phyloP scores from a whole-genome alignment of 192 early-diverging fungal species.

The Backusella macrospora region DNA sequence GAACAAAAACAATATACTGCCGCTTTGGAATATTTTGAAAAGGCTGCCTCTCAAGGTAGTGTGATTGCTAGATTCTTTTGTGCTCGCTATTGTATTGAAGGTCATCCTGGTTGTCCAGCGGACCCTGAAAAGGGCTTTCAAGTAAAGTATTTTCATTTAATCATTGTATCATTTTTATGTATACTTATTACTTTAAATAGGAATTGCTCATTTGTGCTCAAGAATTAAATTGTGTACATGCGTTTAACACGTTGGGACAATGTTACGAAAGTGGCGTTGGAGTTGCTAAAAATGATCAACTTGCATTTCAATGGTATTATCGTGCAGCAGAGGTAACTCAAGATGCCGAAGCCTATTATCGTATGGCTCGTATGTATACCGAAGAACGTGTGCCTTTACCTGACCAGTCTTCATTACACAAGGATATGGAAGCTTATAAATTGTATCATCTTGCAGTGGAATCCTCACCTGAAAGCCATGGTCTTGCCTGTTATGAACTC shows the following conservation, averaged over 20 bases:
- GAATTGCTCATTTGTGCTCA: conserved; percentile 35
- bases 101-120: conserved; percentile 23
- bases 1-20: conserved; percentile 33
- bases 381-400: conserved; percentile 13
- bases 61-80: conserved; percentile 32
- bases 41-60: conserved; percentile 33
- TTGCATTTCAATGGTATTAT: conserved; percentile 38
- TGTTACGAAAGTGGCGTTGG: conserved; percentile 41
- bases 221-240: conserved; percentile 30
- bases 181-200: conserved; percentile 1
- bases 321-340: conserved; percentile 23
- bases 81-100: conserved; percentile 33
- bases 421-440: conserved; percentile 9
- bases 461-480: conserved; percentile 17
- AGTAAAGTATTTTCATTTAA: conserved; percentile 17
- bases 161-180: too few relatives aligned
- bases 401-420: background rate
- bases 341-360: conserved; percentile 41
- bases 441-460: conserved; percentile 7
- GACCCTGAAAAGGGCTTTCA: conserved; percentile 29
- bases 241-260: conserved; percentile 35
- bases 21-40: conserved; percentile 31
- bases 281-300: conserved; percentile 18
- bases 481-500: background rate
- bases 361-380: conserved; percentile 26